Percentiles rank a stretch among this genome's conserved stretches.
Conservation (phyloP, 2,329 filamentous ascomycete genomes). For the Colletotrichum chlorophyti region DNA sequence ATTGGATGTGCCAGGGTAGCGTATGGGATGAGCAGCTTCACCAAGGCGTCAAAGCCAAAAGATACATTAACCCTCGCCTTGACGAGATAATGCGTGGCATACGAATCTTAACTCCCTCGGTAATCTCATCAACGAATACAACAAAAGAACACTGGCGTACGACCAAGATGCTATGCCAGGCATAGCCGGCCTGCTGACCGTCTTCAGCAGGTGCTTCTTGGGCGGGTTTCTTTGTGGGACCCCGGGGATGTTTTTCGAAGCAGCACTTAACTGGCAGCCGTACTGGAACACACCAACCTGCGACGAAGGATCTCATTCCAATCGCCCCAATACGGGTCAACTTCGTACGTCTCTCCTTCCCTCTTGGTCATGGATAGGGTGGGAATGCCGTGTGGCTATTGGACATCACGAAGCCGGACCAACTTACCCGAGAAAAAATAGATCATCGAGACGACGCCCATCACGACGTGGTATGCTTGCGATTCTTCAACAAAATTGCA, state of each 20-base stretch:
- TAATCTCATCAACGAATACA: slow-evolving; percentile 33
- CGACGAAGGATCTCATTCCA: neutral
- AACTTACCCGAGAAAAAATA: neutral
- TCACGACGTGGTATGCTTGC: neutral
- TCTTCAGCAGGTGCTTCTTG: neutral
- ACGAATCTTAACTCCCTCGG: neutral
- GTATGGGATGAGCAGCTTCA: neutral
- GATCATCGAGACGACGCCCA: neutral
- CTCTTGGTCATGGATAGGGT: neutral
- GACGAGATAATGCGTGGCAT: neutral
- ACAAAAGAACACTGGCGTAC: slow-evolving; percentile 35
- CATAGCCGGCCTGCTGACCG: neutral
- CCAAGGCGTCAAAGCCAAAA: too few relatives aligned
- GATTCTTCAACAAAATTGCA: neutral
- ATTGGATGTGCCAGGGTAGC: neutral
- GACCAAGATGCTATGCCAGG: slow-evolving; percentile 35
- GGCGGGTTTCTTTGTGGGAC: neutral
- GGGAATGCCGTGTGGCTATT: neutral
- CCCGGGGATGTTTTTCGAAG: slow-evolving; percentile 9
- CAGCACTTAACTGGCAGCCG: neutral
- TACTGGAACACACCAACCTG: neutral
- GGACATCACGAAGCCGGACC: neutral
- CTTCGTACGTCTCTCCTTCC: neutral
- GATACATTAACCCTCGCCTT: neutral
- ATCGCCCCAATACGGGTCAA: neutral